Evolutionary conservation across 495 filamentous ascomycete genomes (phyloP), one percentile per base, ranked within the genome.

Genomic region (Evansstolkia leycettana): DNA sequence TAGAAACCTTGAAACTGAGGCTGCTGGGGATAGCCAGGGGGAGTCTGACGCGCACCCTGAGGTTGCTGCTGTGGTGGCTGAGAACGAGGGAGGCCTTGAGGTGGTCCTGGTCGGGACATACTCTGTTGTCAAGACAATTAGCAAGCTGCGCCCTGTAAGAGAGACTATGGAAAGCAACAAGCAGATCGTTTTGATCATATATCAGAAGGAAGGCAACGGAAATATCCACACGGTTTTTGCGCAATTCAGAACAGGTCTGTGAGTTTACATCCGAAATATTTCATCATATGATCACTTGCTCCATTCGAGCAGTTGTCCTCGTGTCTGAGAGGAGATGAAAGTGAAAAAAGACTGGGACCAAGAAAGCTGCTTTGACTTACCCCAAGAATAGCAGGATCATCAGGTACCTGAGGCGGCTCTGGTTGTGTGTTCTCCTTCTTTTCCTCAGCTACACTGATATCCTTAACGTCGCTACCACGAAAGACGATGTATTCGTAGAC

Each of bases 121-220:
- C 61, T 62, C 64, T 69, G 38, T 43, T 47, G 34, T n/a, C 17
- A 20, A 8, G 31, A 26, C n/a, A 41, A 50, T 58, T 43, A 60
- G 51, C 35, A 38, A 36, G 14, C 13, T 31, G 18, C 18, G 17
- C n/a, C 13, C 15, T 20, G n/a, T 12, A 20, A 23, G 2, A 38
- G 13, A 13, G 16, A 30, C 7, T 5, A 9, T 16, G 24, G 10
- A 3, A 16, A 30, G 11, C 5, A 11, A 28, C 13, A 28, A 37
- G 12, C 7, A 33, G 17, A 33, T 19, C 7, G 17, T 33, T 17
- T 20, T 31, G 31, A 33, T 47, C 42, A 42, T 57, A 57, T 52
- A 57, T 67, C 87, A 95, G 87, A 92, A 94, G 87, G 88, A 95
- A 94, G 87, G 87, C 88, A 95, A 94, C 87, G 88, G 85, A 92